Evolutionary conservation across 805 yeast species (phyloP).

Genomic region (Suhomyces vadensis): DNA sequence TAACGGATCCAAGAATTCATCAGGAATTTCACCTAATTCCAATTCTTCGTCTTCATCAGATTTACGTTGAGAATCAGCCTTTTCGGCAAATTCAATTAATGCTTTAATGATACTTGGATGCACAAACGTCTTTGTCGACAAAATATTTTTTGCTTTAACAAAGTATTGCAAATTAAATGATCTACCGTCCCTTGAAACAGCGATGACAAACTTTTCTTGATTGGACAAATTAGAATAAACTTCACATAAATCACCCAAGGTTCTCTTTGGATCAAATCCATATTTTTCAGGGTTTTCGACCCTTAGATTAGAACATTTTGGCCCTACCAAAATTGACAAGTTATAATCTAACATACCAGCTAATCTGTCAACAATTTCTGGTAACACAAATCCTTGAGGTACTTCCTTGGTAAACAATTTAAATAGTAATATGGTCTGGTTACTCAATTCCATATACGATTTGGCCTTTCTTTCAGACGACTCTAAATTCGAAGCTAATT

Average conservation of each 20-base stretch:
- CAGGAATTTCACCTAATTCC: constrained; percentile 93
- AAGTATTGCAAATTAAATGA: constrained; percentile 74
- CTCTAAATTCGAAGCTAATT: constrained; percentile 54
- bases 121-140: constrained; percentile 53
- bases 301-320: constrained; percentile 84
- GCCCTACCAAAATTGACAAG: constrained; percentile 90
- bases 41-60: constrained; percentile 79
- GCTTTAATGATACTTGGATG: constrained; percentile 50
- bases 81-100: constrained; percentile 56
- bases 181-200: constrained; percentile 90
- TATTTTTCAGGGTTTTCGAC: constrained; percentile 83
- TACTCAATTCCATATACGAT: constrained; percentile 79
- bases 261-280: constrained; percentile 74
- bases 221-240: constrained; percentile 72
- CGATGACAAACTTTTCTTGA: constrained; percentile 65
- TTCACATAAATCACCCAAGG: constrained; percentile 68
- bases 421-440: constrained; percentile 78
- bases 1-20: constrained; percentile 93
- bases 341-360: constrained; percentile 97
- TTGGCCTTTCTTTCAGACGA: constrained; percentile 75
- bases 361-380: constrained; percentile 89
- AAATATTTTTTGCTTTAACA: constrained; percentile 66
- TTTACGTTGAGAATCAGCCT: constrained; percentile 61
- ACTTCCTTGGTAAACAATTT: constrained; percentile 81
- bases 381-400: constrained; percentile 80